Evolutionary conservation across 371 early-diverging fungal genomes (phyloP).

Genomic region (Phascolomyces articulosus): DNA sequence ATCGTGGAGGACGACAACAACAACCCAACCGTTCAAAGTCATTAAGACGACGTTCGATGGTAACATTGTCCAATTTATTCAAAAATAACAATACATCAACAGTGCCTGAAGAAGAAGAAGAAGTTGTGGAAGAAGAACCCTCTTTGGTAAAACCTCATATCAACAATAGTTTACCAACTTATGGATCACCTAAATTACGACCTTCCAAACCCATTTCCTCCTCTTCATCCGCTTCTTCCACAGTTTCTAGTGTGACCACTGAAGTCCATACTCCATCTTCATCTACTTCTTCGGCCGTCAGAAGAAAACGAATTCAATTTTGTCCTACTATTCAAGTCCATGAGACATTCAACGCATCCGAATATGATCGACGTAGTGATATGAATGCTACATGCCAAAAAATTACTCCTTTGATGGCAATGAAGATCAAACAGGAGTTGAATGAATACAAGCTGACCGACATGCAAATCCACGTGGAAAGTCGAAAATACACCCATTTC

Average conservation of each 20-base stretch:
- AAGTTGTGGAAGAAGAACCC: not conserved
- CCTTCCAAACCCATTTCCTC: too few relatives aligned
- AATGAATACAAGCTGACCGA: conserved; percentile 78
- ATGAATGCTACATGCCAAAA: conserved; percentile 61
- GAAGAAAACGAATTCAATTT: conserved; percentile 49
- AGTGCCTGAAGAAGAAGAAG: conserved; percentile 23
- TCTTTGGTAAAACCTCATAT: too few relatives aligned
- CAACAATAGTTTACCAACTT: conserved; percentile 5
- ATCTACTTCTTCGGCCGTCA: too few relatives aligned
- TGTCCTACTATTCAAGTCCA: conserved; percentile 64
- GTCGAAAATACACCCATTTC: conserved; percentile 74
- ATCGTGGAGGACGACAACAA: not conserved
- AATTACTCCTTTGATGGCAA: conserved; percentile 69
- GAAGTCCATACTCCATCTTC: too few relatives aligned
- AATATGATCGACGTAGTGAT: conserved; percentile 77
- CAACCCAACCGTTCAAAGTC: not conserved
- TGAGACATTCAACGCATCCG: conserved; percentile 66
- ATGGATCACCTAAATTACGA: conserved; percentile 9
- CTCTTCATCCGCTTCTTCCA: conserved; percentile 8
- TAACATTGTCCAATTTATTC: conserved; percentile 38
- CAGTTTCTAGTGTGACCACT: conserved; percentile 26
- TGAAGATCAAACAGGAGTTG: conserved; percentile 76
- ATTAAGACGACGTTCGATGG: conserved; percentile 40
- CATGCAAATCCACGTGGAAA: conserved; percentile 77
- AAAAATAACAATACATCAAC: conserved; percentile 21